phyloP scores from a whole-genome alignment of 2,329 filamentous ascomycete species.

The Neoarthrinium moseri region DNA sequence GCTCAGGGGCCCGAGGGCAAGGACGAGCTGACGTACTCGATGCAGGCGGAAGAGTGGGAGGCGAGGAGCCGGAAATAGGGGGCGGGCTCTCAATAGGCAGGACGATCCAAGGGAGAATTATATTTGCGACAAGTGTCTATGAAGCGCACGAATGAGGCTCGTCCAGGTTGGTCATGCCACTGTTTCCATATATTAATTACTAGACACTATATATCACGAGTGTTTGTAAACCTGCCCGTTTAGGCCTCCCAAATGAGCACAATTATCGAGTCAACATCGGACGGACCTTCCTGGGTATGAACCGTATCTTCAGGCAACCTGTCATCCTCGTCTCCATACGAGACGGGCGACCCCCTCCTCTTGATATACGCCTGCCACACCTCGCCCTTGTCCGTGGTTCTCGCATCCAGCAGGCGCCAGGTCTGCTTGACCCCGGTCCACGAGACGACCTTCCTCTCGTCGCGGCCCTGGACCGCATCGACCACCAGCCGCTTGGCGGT shows the following conservation, averaged over 20 bases:
- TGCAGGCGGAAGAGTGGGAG: conserved; percentile 18
- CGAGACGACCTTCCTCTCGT: conserved; percentile 29
- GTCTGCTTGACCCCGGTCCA: conserved; percentile 35
- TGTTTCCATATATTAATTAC: too few relatives aligned
- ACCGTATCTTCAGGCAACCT: conserved; percentile 15
- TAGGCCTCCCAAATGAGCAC: conserved; percentile 41
- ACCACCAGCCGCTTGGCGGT: conserved; percentile 28
- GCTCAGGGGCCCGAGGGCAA: conserved; percentile 12
- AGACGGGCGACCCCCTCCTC: conserved; percentile 14
- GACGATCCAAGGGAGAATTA: too few relatives aligned
- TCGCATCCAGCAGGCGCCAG: conserved; percentile 41
- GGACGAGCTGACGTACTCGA: conserved; percentile 23
- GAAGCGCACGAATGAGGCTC: too few relatives aligned
- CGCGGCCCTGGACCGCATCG: conserved; percentile 22
- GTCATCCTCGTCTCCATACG: conserved; percentile 17
- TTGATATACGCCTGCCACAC: conserved; percentile 49
- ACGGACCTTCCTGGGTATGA: conserved; percentile 22
- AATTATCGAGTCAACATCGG: conserved; percentile 37
- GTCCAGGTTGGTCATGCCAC: too few relatives aligned
- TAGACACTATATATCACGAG: too few relatives aligned
- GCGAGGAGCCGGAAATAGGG: not conserved
- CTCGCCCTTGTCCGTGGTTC: conserved; percentile 30
- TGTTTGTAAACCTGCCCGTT: too few relatives aligned
- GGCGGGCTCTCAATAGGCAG: too few relatives aligned
- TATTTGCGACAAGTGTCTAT: too few relatives aligned